Percentiles rank a stretch among this genome's conserved stretches.
Conservation (phyloP, 2,329 filamentous ascomycete species). For the Ceratocystis huliohia region DNA sequence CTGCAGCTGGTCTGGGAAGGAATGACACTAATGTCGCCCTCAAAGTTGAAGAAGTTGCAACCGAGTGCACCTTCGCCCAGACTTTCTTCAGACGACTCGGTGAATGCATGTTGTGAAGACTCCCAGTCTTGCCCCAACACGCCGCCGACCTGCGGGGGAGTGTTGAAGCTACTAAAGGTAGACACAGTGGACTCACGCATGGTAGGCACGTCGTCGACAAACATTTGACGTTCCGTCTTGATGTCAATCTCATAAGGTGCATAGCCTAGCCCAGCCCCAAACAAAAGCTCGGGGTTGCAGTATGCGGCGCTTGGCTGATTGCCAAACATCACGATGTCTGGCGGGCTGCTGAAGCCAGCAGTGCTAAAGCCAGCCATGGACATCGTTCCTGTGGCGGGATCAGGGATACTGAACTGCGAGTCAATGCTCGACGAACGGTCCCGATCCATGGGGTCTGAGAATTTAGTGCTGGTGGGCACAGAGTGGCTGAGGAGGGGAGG, state of each 20-base stretch:
- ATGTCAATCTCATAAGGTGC: slow-evolving; percentile 88
- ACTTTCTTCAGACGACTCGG: slow-evolving; percentile 5
- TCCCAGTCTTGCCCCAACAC: slow-evolving; percentile 60
- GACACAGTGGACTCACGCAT: slow-evolving; percentile 77
- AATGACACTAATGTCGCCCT: slow-evolving; percentile 42
- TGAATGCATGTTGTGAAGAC: slow-evolving; percentile 35
- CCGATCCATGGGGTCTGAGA: slow-evolving; percentile 59
- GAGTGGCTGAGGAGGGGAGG: slow-evolving; percentile 72
- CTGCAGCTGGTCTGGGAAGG: slow-evolving; percentile 69
- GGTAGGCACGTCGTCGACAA: slow-evolving; percentile 78
- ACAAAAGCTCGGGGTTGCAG: slow-evolving; percentile 27
- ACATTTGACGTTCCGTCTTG: slow-evolving; percentile 90
- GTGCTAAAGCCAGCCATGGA: slow-evolving; percentile 39
- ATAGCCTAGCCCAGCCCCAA: slow-evolving; percentile 35
- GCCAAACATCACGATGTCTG: slow-evolving; percentile 42
- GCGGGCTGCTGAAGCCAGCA: slow-evolving; percentile 45
- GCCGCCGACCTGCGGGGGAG: slow-evolving; percentile 54
- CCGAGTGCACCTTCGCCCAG: slow-evolving; percentile 9
- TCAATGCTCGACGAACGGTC: slow-evolving; percentile 68
- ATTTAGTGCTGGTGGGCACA: slow-evolving; percentile 66
- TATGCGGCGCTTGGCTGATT: slow-evolving; percentile 34
- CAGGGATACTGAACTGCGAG: slow-evolving; percentile 54
- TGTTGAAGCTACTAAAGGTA: slow-evolving; percentile 83
- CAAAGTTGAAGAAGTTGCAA: slow-evolving; percentile 66
- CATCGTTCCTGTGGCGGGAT: neutral